Evolutionary conservation across 257 asterid species (phyloP).

Genomic region (Ilex aquifolium): DNA sequence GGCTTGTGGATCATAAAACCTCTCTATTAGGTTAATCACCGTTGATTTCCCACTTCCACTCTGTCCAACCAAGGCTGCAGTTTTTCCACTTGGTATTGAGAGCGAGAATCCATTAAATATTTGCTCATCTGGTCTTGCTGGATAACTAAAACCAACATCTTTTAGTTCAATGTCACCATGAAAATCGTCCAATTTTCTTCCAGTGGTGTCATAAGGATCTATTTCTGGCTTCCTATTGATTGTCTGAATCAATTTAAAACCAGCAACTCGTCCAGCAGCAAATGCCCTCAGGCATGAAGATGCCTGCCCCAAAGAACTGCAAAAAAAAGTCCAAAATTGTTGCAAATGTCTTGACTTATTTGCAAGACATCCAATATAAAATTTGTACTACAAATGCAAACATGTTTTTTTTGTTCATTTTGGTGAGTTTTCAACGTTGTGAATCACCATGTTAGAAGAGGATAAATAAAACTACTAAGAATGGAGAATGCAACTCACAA

Average conservation of each 20-base stretch:
- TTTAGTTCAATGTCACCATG: neutral
- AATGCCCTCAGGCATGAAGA: neutral
- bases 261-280: neutral
- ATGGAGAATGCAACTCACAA: neutral
- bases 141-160: neutral
- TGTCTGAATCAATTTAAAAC: neutral
- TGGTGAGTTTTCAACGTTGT: neutral
- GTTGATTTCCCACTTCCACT: conserved; percentile 3
- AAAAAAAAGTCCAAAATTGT: neutral
- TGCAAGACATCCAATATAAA: neutral
- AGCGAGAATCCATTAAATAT: neutral
- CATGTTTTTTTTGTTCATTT: neutral
- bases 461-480: neutral
- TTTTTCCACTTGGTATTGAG: neutral
- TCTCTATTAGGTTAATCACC: neutral
- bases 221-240: neutral
- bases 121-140: neutral
- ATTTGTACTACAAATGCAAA: neutral
- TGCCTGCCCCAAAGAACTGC: neutral
- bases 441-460: neutral
- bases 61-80: conserved; percentile 1
- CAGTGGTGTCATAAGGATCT: neutral
- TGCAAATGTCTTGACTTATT: too few relatives aligned
- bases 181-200: neutral
- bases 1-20: neutral